These are phyloP conservation scores for Xanthoconium separans DNA, from an alignment of 1,284 basidiomycete genomes.

Conservation along the genomic window DNA sequence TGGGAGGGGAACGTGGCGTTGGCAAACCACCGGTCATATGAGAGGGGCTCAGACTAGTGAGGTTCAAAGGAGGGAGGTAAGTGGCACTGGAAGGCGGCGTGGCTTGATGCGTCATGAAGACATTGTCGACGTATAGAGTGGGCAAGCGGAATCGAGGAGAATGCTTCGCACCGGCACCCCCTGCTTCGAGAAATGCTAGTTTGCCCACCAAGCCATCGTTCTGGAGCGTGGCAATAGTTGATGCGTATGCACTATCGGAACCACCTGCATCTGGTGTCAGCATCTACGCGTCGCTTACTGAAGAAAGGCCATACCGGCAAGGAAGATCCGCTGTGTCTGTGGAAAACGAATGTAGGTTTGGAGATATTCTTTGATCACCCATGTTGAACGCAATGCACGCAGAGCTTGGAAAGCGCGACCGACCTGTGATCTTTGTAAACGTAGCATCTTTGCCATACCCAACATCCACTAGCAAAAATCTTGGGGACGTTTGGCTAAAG, in stretches of 20 bases:
- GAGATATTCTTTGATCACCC: conserved; percentile 57
- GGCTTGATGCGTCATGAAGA: conserved; percentile 62
- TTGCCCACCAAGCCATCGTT: conserved; percentile 67
- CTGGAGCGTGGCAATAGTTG: conserved; percentile 50
- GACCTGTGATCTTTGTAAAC: conserved; percentile 75
- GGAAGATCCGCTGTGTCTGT: conserved; percentile 72
- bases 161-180: conserved; percentile 44
- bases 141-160: conserved; percentile 53
- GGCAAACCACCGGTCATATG: conserved; percentile 51
- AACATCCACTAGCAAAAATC: conserved; percentile 70
- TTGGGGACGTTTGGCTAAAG: conserved; percentile 68
- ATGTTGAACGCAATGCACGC: conserved; percentile 2
- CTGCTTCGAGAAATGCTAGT: conserved; percentile 58
- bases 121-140: conserved; percentile 53
- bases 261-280: conserved; percentile 29
- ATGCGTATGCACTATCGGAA: conserved; percentile 46
- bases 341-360: conserved; percentile 73
- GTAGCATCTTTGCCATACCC: conserved; percentile 63
- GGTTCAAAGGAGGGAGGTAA: conserved; percentile 45
- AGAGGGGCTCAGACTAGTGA: conserved; percentile 37
- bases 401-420: not conserved
- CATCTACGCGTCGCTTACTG: not conserved
- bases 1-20: conserved; percentile 52
- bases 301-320: conserved; percentile 51
- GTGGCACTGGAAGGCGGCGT: conserved; percentile 28